phyloP scores from a whole-genome alignment of 2,329 filamentous ascomycete species.

The Talaromyces sp. region DNA sequence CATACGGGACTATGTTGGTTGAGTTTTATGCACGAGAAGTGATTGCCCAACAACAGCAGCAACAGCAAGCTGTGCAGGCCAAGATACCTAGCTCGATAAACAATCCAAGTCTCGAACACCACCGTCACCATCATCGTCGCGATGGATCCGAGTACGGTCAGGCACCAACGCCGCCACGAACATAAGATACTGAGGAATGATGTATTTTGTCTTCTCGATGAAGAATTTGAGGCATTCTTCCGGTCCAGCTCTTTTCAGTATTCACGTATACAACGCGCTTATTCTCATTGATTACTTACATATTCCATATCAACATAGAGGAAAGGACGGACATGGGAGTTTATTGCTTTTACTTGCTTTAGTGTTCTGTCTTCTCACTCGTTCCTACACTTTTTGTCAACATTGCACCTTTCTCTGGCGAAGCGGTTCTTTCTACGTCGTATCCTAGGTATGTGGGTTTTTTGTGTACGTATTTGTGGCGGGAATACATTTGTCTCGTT shows the following conservation, averaged over 20 bases:
- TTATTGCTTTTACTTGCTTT: not conserved
- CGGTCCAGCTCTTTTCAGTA: not conserved
- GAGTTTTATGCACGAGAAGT: conserved; percentile 96
- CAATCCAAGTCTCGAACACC: conserved; percentile 6
- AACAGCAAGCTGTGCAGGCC: conserved; percentile 13
- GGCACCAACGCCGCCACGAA: conserved; percentile 14
- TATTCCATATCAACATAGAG: conserved; percentile 12
- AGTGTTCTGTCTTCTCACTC: not conserved
- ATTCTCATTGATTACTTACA: not conserved
- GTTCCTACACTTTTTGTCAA: not conserved
- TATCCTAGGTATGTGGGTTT: conserved; percentile 6
- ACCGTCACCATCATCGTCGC: conserved; percentile 9
- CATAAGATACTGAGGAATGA: not conserved
- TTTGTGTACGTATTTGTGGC: conserved; percentile 4
- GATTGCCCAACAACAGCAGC: conserved; percentile 52
- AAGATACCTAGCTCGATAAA: conserved; percentile 9
- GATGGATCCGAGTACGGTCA: conserved; percentile 16
- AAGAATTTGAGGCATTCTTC: not conserved
- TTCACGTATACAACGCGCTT: not conserved
- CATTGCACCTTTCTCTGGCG: conserved; percentile 10
- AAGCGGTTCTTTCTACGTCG: conserved; percentile 6
- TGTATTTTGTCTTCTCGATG: conserved; percentile 5
- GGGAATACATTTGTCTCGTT: not conserved
- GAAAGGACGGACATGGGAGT: conserved; percentile 16
- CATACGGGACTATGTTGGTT: conserved; percentile 96